Conservation (phyloP, 495 filamentous ascomycete species). For the Annulohypoxylon maeteangense region DNA sequence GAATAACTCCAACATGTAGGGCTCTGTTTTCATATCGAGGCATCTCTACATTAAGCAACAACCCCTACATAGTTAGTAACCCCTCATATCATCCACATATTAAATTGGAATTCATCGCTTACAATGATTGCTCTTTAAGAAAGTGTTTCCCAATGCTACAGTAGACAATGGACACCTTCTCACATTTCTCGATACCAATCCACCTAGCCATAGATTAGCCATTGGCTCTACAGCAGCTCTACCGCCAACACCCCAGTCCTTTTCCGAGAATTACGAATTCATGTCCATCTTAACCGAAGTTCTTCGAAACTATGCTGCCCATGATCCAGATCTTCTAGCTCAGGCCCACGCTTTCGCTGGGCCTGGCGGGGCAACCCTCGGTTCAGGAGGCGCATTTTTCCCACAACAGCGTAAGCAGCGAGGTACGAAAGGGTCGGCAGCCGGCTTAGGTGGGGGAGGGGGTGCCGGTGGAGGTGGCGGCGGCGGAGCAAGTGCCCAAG, state of each 20-base stretch:
- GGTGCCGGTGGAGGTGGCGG: constrained; percentile 67
- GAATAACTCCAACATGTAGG: constrained; percentile 32
- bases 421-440: constrained; percentile 29
- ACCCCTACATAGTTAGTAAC: constrained; percentile 59
- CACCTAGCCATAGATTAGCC: constrained; percentile 73
- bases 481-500: constrained; percentile 82
- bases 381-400: constrained; percentile 72
- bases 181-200: constrained; percentile 77
- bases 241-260: constrained; percentile 80
- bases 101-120: constrained; percentile 39
- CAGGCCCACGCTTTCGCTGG: constrained; percentile 86
- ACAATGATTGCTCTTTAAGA: constrained; percentile 61
- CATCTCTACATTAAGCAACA: constrained; percentile 54
- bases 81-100: background rate
- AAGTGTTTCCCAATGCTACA: constrained; percentile 70
- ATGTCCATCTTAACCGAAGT: constrained; percentile 78
- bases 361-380: constrained; percentile 75
- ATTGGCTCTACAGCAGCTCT: constrained; percentile 78
- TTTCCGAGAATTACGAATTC: constrained; percentile 82
- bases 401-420: constrained; percentile 49
- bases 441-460: constrained; percentile 55
- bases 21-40: constrained; percentile 33
- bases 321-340: constrained; percentile 76
- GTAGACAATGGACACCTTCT: constrained; percentile 66
- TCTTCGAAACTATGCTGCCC: constrained; percentile 71